These are phyloP conservation scores for Nemania sp. DNA, from an alignment of 2,329 filamentous ascomycete genomes.

Conservation along the genomic window DNA sequence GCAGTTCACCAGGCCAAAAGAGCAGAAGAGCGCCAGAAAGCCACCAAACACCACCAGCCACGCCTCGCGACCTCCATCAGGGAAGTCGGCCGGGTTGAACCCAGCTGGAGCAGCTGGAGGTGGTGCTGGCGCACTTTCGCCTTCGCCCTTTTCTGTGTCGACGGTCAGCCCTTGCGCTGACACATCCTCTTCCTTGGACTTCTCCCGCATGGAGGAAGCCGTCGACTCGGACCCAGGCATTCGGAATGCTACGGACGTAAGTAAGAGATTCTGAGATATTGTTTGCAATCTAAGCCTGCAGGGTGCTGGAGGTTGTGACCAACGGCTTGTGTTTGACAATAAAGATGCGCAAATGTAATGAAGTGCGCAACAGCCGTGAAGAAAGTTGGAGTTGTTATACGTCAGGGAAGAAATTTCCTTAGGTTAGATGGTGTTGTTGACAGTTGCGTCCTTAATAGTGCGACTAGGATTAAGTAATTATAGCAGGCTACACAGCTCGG, in stretches of 20 bases:
- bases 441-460: neutral
- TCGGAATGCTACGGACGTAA: neutral
- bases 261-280: no score
- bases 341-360: neutral
- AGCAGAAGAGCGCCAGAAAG: constrained; percentile 21
- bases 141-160: constrained; percentile 10
- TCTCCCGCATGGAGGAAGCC: constrained; percentile 12
- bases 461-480: constrained; percentile 2
- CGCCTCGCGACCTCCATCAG: constrained; percentile 60
- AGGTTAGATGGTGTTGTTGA: neutral
- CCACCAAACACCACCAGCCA: constrained; percentile 11
- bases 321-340: neutral
- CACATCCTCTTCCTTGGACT: neutral
- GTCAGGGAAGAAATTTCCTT: neutral
- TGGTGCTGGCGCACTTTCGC: neutral
- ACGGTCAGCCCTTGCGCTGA: neutral
- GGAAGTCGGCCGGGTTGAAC: constrained; percentile 54
- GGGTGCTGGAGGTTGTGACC: neutral
- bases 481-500: neutral
- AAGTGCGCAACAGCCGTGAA: neutral
- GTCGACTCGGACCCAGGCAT: constrained; percentile 3
- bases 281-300: no score
- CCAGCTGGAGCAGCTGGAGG: constrained; percentile 25
- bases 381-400: neutral
- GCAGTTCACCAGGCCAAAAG: constrained; percentile 45